A percentile compares a stretch with the other conserved stretches of the same genome.
These are phyloP conservation scores for Hymenoscyphus repandus DNA, from an alignment of 2,329 filamentous ascomycete species.

Conservation along the genomic window DNA sequence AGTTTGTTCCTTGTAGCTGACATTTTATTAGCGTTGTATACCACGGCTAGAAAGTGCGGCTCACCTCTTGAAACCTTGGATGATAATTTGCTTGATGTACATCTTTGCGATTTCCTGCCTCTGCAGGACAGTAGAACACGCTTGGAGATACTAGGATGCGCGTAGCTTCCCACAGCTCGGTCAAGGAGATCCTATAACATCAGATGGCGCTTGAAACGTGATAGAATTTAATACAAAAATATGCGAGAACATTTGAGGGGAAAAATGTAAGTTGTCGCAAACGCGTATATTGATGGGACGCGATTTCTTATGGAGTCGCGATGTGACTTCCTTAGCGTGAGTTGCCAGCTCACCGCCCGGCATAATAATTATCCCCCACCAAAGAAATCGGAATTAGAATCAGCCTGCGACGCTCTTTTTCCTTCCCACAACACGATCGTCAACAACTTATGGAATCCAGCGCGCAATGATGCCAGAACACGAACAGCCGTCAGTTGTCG, in stretches of 20 bases:
- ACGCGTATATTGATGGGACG: too few relatives aligned
- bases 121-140: background rate
- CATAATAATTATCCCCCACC: background rate
- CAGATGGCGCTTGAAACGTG: too few relatives aligned
- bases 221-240: too few relatives aligned
- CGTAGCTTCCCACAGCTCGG: too few relatives aligned
- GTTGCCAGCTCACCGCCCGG: background rate
- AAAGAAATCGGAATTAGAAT: background rate
- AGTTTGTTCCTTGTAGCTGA: conserved; percentile 97
- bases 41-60: conserved; percentile 22
- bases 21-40: conserved; percentile 9
- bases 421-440: background rate
- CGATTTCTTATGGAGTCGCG: too few relatives aligned
- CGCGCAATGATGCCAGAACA: background rate
- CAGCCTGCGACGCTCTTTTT: background rate
- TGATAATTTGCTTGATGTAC: conserved; percentile 99
- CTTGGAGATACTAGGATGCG: background rate
- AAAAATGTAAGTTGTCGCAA: too few relatives aligned
- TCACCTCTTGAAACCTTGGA: conserved; percentile 98
- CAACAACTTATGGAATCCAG: background rate
- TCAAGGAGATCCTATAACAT: too few relatives aligned
- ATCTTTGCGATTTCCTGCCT: conserved; percentile 45
- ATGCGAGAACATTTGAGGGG: too few relatives aligned
- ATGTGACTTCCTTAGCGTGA: too few relatives aligned
- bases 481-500: background rate